These are phyloP conservation scores for Phytophthora ohioensis DNA, from an alignment of 352 stramenopile genomes.

Conservation along the genomic window DNA sequence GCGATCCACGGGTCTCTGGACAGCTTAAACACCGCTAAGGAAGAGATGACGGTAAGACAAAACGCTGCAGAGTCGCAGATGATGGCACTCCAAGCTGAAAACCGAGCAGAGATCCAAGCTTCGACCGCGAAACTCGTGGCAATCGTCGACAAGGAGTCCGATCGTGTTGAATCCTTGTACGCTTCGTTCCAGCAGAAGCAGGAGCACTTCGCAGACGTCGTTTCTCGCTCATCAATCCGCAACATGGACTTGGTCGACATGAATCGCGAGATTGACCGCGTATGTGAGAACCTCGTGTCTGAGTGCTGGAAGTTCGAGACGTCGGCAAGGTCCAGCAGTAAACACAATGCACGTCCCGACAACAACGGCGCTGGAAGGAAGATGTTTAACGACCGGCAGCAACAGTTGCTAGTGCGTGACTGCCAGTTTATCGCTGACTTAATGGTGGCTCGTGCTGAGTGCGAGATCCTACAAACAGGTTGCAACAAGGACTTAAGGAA, in stretches of 20 bases:
- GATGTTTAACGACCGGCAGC: constrained; percentile 84
- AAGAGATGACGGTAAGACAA: constrained; percentile 63
- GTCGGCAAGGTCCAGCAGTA: constrained; percentile 70
- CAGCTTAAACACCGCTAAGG: constrained; percentile 51
- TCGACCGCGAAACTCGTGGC: constrained; percentile 69
- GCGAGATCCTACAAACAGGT: constrained; percentile 71
- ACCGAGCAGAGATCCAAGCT: constrained; percentile 75
- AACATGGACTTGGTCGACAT: constrained; percentile 86
- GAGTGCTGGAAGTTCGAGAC: constrained; percentile 92
- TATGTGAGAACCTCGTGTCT: constrained; percentile 81
- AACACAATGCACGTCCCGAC: constrained; percentile 47
- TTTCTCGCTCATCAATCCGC: constrained; percentile 77
- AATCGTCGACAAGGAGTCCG: constrained; percentile 84
- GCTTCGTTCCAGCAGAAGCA: constrained; percentile 84
- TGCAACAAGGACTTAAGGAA: constrained; percentile 72
- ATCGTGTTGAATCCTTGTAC: constrained; percentile 84
- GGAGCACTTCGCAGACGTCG: constrained; percentile 80
- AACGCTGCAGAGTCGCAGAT: constrained; percentile 70
- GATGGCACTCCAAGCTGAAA: constrained; percentile 75
- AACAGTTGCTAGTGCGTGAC: constrained; percentile 80
- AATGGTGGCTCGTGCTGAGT: constrained; percentile 78
- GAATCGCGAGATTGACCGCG: constrained; percentile 81
- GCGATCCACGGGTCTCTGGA: constrained; percentile 49
- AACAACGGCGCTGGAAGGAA: constrained; percentile 63
- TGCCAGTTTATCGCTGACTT: constrained; percentile 86